These are phyloP conservation scores for Picea glauca DNA, from an alignment of 75 land plant genomes.

Conservation along the genomic window DNA sequence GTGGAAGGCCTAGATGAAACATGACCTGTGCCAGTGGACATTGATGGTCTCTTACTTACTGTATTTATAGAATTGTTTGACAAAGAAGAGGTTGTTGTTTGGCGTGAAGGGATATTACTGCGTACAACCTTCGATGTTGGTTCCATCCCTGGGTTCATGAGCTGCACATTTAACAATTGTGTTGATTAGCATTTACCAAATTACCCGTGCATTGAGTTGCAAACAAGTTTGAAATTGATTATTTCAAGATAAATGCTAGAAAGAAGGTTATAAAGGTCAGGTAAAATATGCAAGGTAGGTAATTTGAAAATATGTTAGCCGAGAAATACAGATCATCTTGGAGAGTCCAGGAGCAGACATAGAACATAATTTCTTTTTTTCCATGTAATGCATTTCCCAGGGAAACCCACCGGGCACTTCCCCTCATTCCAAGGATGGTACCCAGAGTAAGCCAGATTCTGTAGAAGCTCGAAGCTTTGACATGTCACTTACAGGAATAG, in stretches of 20 bases:
- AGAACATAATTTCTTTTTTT: no score
- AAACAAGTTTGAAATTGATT: not conserved
- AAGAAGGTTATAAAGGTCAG: not conserved
- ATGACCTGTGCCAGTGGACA: slow-evolving; percentile 8
- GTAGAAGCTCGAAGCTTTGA: no score
- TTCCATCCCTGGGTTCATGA: slow-evolving; percentile 44
- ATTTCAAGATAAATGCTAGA: not conserved
- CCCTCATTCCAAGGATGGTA: no score
- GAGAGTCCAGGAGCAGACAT: not conserved
- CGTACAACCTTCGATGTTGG: slow-evolving; percentile 17
- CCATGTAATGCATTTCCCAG: no score
- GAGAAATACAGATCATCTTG: not conserved
- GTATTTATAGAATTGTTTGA: slow-evolving; percentile 21
- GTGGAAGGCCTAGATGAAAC: slow-evolving; percentile 21
- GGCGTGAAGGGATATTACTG: slow-evolving; percentile 21
- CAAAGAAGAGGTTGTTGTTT: slow-evolving; percentile 26
- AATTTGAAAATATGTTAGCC: not conserved
- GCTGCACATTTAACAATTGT: slow-evolving; percentile 18
- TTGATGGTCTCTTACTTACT: not conserved
- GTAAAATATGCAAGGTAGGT: not conserved
- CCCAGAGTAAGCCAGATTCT: no score
- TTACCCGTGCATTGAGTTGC: not conserved
- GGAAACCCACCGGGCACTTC: no score
- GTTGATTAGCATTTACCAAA: not conserved
- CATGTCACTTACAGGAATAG: no score